These are phyloP conservation scores for Acrocalymma vagum DNA, from an alignment of 2,329 filamentous ascomycete species.

Conservation along the genomic window DNA sequence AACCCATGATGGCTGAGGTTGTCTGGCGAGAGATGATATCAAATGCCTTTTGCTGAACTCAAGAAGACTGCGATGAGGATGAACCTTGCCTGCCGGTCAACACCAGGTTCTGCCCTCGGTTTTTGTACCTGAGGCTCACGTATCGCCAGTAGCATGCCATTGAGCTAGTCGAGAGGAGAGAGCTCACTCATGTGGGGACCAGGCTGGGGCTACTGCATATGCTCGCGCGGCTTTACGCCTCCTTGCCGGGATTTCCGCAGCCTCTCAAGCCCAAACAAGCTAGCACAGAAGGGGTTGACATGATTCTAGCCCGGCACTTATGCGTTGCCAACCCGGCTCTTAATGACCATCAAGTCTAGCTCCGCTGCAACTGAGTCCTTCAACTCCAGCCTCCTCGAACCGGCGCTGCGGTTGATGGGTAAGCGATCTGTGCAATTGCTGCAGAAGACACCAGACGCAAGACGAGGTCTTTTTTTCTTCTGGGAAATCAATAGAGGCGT, in stretches of 20 bases:
- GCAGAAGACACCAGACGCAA: background rate
- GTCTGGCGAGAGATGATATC: no score
- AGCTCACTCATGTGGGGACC: slow-evolving; percentile 8
- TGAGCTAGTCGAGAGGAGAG: slow-evolving; percentile 9
- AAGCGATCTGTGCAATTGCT: background rate
- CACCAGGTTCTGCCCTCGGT: slow-evolving; percentile 3
- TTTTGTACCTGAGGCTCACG: slow-evolving; percentile 2
- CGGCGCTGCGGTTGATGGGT: slow-evolving; percentile 1
- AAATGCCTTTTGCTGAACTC: no score
- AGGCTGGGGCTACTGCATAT: no score
- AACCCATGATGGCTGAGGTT: slow-evolving; percentile 16
- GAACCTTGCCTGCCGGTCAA: slow-evolving; percentile 2
- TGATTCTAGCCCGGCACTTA: slow-evolving; percentile 15
- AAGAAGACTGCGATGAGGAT: no score
- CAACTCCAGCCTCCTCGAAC: background rate
- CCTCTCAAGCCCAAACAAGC: slow-evolving; percentile 8
- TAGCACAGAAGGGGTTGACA: slow-evolving; percentile 12
- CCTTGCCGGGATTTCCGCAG: slow-evolving; percentile 6
- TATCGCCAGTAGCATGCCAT: background rate
- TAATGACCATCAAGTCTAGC: slow-evolving; percentile 9
- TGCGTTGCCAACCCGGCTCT: slow-evolving; percentile 11
- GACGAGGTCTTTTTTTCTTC: no score
- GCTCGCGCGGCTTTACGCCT: slow-evolving; percentile 10
- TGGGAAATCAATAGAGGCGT: no score
- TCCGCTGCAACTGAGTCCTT: background rate